Base-by-base conservation (phyloP, 2,329 filamentous ascomycete species). In the Xylariales sp. region DNA sequence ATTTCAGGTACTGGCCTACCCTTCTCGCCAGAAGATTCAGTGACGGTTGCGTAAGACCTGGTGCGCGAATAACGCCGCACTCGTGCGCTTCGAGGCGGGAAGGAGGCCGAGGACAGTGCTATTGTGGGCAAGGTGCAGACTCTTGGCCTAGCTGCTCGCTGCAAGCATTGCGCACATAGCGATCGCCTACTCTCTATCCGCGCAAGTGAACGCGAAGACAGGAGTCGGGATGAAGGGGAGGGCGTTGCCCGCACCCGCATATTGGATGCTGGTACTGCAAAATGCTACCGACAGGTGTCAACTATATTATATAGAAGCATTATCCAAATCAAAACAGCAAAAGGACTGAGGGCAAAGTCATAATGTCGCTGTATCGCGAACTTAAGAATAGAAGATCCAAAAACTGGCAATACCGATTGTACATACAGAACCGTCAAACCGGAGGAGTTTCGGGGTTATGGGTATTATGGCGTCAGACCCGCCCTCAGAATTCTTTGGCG, bases 41-140 rank as follows among this genome's bases (percentile, higher is more conserved):
- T 31, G 9, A 43, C 27, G 4, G 44, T 43, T 24, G 44, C 40
- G 34, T 33, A 42, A 18, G 31, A 27, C 28, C 36, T 29, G 16
- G 22, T 19, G 16, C 28, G 44, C 14, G 36, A 28, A 40, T 18
- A 31, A 31, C 28, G 31, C 11, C 31, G 44, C 18, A 21, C 18
- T 19, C 7, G 20, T 14, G 27, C 15, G 11, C n/a, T 19, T 11
- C 8, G 32, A 16, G 25, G 27, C 24, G 31, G 14, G 9, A 15
- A 20, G 20, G 20, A 16, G 33, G 24, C 33, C 10, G 19, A n/a
- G 22, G 21, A 5, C n/a, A n/a, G n/a, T n/a, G n/a, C n/a, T n/a
- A n/a, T n/a, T n/a, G n/a, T n/a, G n/a, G n/a, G n/a, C n/a, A n/a
- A n/a, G n/a, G n/a, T n/a, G n/a, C n/a, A n/a, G n/a, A n/a, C n/a